Conservation (phyloP, 2,329 filamentous ascomycete genomes). For the Lasiodiplodia hormozganensis region DNA sequence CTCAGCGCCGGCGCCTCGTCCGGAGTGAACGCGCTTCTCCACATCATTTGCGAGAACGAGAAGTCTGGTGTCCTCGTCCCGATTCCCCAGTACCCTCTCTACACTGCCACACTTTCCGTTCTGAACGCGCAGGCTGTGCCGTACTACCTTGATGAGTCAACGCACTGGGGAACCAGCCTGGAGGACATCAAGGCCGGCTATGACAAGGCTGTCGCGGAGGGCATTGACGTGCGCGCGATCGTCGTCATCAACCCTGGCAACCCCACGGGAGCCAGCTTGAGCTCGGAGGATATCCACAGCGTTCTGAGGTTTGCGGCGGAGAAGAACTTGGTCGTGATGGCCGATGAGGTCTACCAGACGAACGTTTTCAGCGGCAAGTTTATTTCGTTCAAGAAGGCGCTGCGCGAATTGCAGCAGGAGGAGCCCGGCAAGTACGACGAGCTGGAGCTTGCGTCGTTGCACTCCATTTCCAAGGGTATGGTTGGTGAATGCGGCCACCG, state of each 20-base stretch:
- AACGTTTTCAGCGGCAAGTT: conserved; percentile 97
- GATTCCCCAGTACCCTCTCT: conserved; percentile 97
- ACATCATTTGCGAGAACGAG: conserved; percentile 81
- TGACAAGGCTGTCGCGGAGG: conserved; percentile 75
- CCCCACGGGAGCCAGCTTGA: conserved; percentile 87
- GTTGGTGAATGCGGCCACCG: conserved; percentile 98
- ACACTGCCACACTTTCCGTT: conserved; percentile 88
- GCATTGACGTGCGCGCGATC: conserved; percentile 87
- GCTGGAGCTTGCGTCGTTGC: conserved; percentile 88
- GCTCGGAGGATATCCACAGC: conserved; percentile 77
- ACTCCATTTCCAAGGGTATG: conserved; percentile 98
- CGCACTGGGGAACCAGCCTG: conserved; percentile 87
- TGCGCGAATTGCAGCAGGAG: conserved; percentile 78
- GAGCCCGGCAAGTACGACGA: conserved; percentile 76
- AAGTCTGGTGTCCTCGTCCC: conserved; percentile 87
- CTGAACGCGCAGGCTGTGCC: conserved; percentile 88
- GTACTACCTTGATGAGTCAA: conserved; percentile 89
- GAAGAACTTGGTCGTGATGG: conserved; percentile 86
- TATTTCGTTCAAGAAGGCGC: conserved; percentile 90
- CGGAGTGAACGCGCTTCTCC: conserved; percentile 91
- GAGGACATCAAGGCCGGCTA: conserved; percentile 76
- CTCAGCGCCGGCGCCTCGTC: conserved; percentile 90
- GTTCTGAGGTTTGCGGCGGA: conserved; percentile 88
- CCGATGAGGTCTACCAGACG: conserved; percentile 99
- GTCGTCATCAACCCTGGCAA: conserved; percentile 99